A percentile compares a stretch with the other conserved stretches of the same genome.
phyloP scores from a whole-genome alignment of 2,329 filamentous ascomycete species.

The Penicillium corylophilum region DNA sequence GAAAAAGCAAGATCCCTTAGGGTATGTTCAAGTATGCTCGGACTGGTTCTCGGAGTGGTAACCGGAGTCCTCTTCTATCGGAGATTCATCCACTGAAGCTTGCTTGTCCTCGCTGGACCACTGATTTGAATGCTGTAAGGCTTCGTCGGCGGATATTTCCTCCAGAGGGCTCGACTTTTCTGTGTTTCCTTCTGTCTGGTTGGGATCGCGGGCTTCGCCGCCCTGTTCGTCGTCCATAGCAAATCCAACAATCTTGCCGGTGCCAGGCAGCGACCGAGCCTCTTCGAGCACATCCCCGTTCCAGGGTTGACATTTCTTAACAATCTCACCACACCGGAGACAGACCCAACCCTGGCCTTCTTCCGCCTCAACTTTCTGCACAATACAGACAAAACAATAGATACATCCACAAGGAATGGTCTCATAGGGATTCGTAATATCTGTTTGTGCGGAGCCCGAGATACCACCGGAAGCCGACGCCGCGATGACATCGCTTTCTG shows the following conservation, averaged over 20 bases:
- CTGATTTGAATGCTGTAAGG: conserved; percentile 36
- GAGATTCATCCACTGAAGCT: conserved; percentile 17
- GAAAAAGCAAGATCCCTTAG: neutral
- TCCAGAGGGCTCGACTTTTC: conserved; percentile 24
- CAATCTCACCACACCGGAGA: conserved; percentile 77
- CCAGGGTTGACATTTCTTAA: conserved; percentile 89
- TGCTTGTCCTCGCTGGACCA: conserved; percentile 39
- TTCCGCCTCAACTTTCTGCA: conserved; percentile 82
- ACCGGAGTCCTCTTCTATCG: conserved; percentile 2
- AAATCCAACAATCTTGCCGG: conserved; percentile 45
- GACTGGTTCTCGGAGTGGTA: neutral
- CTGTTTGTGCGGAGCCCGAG: conserved; percentile 82
- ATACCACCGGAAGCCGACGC: conserved; percentile 69
- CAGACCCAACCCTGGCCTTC: conserved; percentile 94
- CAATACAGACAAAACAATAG: conserved; percentile 96
- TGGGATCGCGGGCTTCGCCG: conserved; percentile 9
- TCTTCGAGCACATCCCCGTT: conserved; percentile 74
- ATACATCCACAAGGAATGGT: conserved; percentile 84
- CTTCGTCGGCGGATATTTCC: conserved; percentile 33
- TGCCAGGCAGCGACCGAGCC: conserved; percentile 31
- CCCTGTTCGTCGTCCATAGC: conserved; percentile 30
- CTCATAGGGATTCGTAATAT: conserved; percentile 95
- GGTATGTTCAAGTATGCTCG: conserved; percentile 1
- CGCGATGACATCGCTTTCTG: conserved; percentile 74
- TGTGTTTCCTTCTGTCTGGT: conserved; percentile 3